Base-by-base conservation (phyloP, 2,329 filamentous ascomycete genomes). In the Alternaria solani region DNA sequence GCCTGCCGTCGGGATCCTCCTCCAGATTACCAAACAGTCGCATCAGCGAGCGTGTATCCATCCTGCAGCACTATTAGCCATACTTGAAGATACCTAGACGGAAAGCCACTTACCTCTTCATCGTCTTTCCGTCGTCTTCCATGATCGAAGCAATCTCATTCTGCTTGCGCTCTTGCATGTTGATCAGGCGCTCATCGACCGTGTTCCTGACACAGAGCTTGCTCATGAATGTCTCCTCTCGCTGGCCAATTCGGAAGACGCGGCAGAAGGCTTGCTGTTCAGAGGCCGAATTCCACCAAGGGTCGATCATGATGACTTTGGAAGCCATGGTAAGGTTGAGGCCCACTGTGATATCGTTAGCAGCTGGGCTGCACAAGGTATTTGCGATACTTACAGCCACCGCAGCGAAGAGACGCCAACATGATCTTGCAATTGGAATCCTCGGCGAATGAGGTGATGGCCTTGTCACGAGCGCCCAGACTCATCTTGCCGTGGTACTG, bases 181-280 rank as follows among this genome's bases (percentile, higher is more conserved):
- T 47, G 0, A 83, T 71, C 4, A 93, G 79, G 0, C 82, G 78
- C 9, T 84, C 79, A 59, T 93, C 90, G 5, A 91, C 85, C 0
- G 83, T 85, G 5, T 84, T 79, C 1, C 80, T 75, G 0, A 88
- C 81, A 1, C 87, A 75, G 34, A 93, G 81, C 0, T 87, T 82
- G 0, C 86, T 82, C 58, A 91, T 83, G 11, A 86, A 79, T 0
- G 89, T 88, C 34, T 86, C 79, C 42, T 88, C 85, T 0, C 70
- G 62, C 63, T 94, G 91, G 0, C 89, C 89, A 2, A 89, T 87
- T 5, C 91, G 83, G 66, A 85, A 86, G 0, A 92, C 85, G 0
- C 91, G 85, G 1, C 82, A 85, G 69, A 86, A 87, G 0, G 86
- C 88, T 67, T 92, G 90, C n/a, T 87, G 79, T 65, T 92, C 88